Evolutionary conservation across 2,329 filamentous ascomycete species (phyloP), one percentile per base, ranked within the genome.

Genomic region (Rutstroemia sydowiana): DNA sequence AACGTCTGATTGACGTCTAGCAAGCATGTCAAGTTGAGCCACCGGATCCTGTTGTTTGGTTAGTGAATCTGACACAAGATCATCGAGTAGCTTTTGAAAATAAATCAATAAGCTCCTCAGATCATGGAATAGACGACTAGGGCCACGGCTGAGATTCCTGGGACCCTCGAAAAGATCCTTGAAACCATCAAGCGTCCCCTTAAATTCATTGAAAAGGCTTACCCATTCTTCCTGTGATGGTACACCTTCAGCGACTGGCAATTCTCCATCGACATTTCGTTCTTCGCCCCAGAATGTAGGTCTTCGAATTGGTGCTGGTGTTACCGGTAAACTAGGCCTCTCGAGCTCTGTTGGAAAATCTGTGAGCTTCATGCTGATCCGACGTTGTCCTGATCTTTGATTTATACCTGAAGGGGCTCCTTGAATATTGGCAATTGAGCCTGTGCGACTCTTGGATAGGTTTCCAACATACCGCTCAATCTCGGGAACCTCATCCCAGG

Each of bases 191-290:
- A 52, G 41, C 14, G 30, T 41, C 32, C 34, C 36, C 21, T 32
- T 47, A 14, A 41, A 52, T 32, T 52, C 37, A 67, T 71, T 70
- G 65, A 74, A 68, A 76, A 76, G 88, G 88, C 85, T 89, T 45
- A 95, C 90, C 92, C 92, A 96, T 70, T 95, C 88, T 66, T 81
- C 78, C 77, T 95, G 91, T 68, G 81, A 76, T 56, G 91, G 90
- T 58, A 95, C 90, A 47, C 89, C 91, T 66, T 88, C 81, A 45
- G 91, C 90, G 58, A 75, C 74, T 56, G 88, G 88, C 60, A 95
- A 74, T 63, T 76, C 74, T 57, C 75, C 76, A 57, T 73, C 70
- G 34, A 73, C 73, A 54, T 80, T 73, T 57, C 65, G 68, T 51
- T 67, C 60, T 49, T 68, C 69, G 43, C 78, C 82, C 84, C 83